phyloP scores from a whole-genome alignment of 331 rosid genomes.

The Telfairia occidentalis region DNA sequence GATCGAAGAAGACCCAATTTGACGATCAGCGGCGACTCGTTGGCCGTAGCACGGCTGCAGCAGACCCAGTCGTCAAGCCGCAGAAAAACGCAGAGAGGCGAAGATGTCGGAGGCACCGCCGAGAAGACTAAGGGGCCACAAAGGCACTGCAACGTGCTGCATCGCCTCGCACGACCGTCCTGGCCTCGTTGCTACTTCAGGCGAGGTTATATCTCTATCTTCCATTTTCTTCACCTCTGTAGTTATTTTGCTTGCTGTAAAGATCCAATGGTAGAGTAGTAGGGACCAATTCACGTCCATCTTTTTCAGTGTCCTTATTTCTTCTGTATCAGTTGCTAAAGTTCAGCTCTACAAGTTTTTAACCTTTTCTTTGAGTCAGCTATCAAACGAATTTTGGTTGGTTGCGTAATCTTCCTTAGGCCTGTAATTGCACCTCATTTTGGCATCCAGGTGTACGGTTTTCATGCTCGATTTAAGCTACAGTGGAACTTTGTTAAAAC shows the following conservation, averaged over 20 bases:
- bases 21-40: not conserved
- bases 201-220: constrained; percentile 37
- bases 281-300: not conserved
- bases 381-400: not conserved
- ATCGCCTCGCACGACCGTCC: constrained; percentile 55
- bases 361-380: not conserved
- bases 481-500: not conserved
- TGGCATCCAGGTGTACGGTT: not conserved
- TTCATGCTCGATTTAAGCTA: not conserved
- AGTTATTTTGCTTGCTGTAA: not conserved
- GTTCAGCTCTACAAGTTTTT: not conserved
- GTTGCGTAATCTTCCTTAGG: not conserved
- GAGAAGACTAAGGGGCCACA: constrained; percentile 66
- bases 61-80: not conserved
- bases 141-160: constrained; percentile 58
- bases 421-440: not conserved
- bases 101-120: constrained; percentile 26
- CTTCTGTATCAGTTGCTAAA: not conserved
- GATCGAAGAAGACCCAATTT: not conserved
- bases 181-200: constrained; percentile 57
- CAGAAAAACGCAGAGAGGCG: not conserved
- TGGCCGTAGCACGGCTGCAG: not conserved
- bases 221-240: not conserved
- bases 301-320: not conserved
- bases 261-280: not conserved